Percentiles rank a stretch among this genome's conserved stretches.
These are phyloP conservation scores for Sarocladiaceae sp. DNA, from an alignment of 2,329 filamentous ascomycete species.

Conservation along the genomic window DNA sequence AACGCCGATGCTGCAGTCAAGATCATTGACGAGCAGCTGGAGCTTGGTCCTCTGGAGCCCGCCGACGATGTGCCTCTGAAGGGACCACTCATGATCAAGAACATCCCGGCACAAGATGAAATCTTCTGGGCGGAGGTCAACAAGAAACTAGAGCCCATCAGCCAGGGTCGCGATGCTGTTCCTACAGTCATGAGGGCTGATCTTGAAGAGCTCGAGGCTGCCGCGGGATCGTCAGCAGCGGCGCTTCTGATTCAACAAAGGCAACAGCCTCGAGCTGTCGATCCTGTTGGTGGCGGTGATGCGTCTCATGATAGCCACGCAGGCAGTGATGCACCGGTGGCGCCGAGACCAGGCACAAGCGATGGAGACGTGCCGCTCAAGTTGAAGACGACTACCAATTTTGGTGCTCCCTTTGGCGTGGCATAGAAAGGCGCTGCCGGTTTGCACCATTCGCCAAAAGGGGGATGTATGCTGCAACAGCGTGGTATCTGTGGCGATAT, in stretches of 20 bases:
- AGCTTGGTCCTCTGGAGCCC: slow-evolving; percentile 26
- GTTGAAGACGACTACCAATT: slow-evolving; percentile 39
- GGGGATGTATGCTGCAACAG: neutral
- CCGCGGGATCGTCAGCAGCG: slow-evolving; percentile 12
- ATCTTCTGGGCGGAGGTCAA: slow-evolving; percentile 44
- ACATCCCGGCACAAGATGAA: slow-evolving; percentile 50
- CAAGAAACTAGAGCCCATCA: slow-evolving; percentile 45
- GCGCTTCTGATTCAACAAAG: neutral
- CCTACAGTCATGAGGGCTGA: slow-evolving; percentile 36
- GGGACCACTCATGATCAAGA: slow-evolving; percentile 48
- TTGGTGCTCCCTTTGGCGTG: slow-evolving; percentile 39
- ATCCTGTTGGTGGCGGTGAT: slow-evolving; percentile 16
- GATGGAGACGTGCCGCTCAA: slow-evolving; percentile 40
- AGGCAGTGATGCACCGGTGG: slow-evolving; percentile 17
- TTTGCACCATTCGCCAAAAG: neutral
- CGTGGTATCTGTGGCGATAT: slow-evolving; percentile 4
- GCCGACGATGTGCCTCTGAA: slow-evolving; percentile 40
- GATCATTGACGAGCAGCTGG: slow-evolving; percentile 8
- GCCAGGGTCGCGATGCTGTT: slow-evolving; percentile 37
- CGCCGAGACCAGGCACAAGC: slow-evolving; percentile 19
- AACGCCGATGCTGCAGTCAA: slow-evolving; percentile 8
- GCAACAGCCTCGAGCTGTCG: slow-evolving; percentile 9
- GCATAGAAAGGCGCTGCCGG: slow-evolving; percentile 16
- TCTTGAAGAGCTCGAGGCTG: slow-evolving; percentile 20
- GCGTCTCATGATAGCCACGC: slow-evolving; percentile 17